These are phyloP conservation scores for Mycena chlorophos DNA, from an alignment of 768 basidiomycete genomes.

Conservation along the genomic window DNA sequence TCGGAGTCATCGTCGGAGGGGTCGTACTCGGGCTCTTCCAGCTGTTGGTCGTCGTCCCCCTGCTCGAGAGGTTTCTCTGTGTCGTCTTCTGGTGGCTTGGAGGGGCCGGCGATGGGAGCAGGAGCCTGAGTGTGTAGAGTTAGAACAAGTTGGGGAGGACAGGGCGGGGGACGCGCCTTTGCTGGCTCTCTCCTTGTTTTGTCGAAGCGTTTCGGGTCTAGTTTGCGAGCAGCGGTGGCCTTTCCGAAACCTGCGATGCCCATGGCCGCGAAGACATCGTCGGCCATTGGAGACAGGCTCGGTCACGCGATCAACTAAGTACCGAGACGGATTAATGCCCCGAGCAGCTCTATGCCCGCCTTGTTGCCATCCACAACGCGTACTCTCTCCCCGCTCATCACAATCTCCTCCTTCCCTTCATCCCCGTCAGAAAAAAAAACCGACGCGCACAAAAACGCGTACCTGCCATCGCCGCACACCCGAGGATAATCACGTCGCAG, in stretches of 20 bases:
- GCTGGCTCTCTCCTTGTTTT: slow-evolving; percentile 58
- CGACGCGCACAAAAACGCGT: background rate
- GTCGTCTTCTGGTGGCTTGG: slow-evolving; percentile 21
- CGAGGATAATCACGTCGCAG: slow-evolving; percentile 39
- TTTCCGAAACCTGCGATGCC: slow-evolving; percentile 86
- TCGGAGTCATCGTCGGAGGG: slow-evolving; percentile 52
- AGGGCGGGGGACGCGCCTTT: background rate
- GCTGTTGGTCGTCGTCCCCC: slow-evolving; percentile 26
- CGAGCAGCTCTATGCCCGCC: slow-evolving; percentile 37
- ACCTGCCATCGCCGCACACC: slow-evolving; percentile 41
- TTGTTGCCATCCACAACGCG: slow-evolving; percentile 40
- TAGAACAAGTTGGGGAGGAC: slow-evolving; percentile 23
- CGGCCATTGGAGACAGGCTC: slow-evolving; percentile 47
- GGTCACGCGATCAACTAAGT: too few species aligned
- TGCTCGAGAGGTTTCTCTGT: slow-evolving; percentile 30
- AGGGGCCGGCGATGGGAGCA: slow-evolving; percentile 18
- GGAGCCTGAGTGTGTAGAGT: slow-evolving; percentile 1
- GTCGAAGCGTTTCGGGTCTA: slow-evolving; percentile 79
- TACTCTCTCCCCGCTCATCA: slow-evolving; percentile 30
- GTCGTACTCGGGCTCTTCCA: slow-evolving; percentile 58
- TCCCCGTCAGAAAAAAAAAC: background rate
- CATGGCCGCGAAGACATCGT: slow-evolving; percentile 80
- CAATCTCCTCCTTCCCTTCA: slow-evolving; percentile 33
- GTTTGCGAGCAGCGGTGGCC: slow-evolving; percentile 58
- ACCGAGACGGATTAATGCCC: slow-evolving; percentile 35